These are phyloP conservation scores for Clathrus columnatus DNA, from an alignment of 768 basidiomycete species.

Conservation along the genomic window DNA sequence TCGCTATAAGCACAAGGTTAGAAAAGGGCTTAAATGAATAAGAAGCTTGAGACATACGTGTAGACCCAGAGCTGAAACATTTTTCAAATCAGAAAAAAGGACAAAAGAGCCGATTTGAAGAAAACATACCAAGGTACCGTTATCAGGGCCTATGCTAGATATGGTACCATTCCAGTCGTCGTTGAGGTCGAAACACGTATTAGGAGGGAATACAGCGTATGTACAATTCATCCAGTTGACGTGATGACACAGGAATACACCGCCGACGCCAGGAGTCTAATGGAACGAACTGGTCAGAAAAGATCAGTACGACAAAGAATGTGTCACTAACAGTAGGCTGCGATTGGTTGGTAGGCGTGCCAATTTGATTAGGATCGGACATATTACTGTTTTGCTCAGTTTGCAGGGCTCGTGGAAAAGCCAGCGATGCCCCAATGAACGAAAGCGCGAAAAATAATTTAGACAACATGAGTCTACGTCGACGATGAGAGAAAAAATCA, in stretches of 20 bases:
- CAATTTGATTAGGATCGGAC: not conserved
- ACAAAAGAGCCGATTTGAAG: not conserved
- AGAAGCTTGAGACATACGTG: not conserved
- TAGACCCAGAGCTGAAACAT: not conserved
- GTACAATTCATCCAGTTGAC: slow-evolving; percentile 6
- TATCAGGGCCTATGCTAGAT: slow-evolving; percentile 10
- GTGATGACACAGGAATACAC: slow-evolving; percentile 6
- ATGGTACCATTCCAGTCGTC: slow-evolving; percentile 6
- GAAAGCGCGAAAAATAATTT: not conserved
- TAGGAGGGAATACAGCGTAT: slow-evolving; percentile 2
- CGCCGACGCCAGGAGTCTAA: slow-evolving; percentile 2
- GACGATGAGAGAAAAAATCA: too few relatives aligned
- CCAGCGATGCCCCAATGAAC: not conserved
- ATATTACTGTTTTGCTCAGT: not conserved
- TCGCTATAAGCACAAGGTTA: not conserved
- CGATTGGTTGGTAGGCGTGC: not conserved
- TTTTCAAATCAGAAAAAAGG: not conserved
- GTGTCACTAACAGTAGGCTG: not conserved
- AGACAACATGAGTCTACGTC: not conserved
- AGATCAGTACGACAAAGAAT: not conserved
- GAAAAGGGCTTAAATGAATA: not conserved
- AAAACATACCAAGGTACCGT: slow-evolving; percentile 3
- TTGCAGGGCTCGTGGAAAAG: not conserved
- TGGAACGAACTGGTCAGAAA: not conserved
- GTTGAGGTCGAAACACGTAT: slow-evolving; percentile 3